phyloP scores from a whole-genome alignment of 805 yeast genomes.

The Cyberlindnera mississippiensis region DNA sequence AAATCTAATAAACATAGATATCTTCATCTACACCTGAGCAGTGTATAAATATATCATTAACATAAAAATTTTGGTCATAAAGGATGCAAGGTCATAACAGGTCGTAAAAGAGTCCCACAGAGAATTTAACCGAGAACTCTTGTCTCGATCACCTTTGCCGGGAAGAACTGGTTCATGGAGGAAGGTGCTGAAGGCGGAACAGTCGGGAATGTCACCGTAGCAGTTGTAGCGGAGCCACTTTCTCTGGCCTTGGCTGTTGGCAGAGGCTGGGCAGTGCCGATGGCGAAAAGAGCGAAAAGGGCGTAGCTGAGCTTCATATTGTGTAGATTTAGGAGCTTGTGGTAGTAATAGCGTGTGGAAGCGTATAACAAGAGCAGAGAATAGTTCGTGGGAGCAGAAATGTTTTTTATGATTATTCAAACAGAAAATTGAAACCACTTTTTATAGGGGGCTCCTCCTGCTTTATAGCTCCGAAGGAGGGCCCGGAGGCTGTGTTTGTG shows the following conservation, averaged over 20 bases:
- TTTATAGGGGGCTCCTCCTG: not conserved
- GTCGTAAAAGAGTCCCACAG: too few species aligned
- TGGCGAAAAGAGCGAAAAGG: not conserved
- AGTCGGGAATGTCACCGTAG: conserved; percentile 5
- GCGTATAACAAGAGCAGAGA: too few species aligned
- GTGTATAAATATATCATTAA: too few species aligned
- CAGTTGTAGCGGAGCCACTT: not conserved
- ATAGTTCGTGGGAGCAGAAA: too few species aligned
- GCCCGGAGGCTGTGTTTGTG: too few species aligned
- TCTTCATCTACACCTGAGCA: too few species aligned
- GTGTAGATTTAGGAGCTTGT: not conserved
- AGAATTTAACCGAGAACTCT: conserved; percentile 14
- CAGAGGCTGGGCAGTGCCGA: conserved; percentile 2
- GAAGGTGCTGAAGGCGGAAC: conserved; percentile 8
- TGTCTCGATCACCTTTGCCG: conserved; percentile 14
- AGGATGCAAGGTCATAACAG: too few species aligned
- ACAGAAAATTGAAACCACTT: too few species aligned
- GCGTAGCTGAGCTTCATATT: not conserved
- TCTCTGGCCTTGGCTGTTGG: not conserved
- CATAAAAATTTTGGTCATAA: too few species aligned
- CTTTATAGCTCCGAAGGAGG: too few species aligned
- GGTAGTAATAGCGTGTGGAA: not conserved
- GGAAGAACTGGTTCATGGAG: conserved; percentile 17
- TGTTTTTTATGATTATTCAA: too few species aligned
- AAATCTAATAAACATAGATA: too few species aligned